phyloP scores from a whole-genome alignment of 1,284 basidiomycete genomes.

The Bjerkandera adusta region DNA sequence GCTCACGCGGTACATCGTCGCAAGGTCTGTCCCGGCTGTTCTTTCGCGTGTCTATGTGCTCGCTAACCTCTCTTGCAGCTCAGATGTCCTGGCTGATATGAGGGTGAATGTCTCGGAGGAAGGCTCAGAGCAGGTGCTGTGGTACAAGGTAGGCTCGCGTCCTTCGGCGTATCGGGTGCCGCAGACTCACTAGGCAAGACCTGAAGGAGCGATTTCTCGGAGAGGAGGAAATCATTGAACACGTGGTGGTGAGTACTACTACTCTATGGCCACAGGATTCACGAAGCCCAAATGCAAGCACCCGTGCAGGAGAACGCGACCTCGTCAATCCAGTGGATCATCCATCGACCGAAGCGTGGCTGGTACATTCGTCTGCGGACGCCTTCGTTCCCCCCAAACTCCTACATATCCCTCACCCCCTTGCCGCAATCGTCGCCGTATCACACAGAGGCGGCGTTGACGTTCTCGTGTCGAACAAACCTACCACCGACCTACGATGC shows the following conservation, averaged over 20 bases:
- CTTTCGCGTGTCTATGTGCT: neutral
- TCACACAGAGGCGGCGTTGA: slow-evolving; percentile 58
- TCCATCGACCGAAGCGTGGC: slow-evolving; percentile 72
- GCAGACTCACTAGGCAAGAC: slow-evolving; percentile 15
- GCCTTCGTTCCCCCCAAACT: slow-evolving; percentile 60
- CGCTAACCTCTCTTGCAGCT: slow-evolving; percentile 37
- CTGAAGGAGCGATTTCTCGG: slow-evolving; percentile 68
- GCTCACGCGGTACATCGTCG: slow-evolving; percentile 13
- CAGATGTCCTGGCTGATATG: slow-evolving; percentile 73
- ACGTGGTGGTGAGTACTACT: slow-evolving; percentile 54
- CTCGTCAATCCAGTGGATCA: slow-evolving; percentile 63
- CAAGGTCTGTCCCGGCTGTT: slow-evolving; percentile 9
- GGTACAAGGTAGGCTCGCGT: slow-evolving; percentile 62
- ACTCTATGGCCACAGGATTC: neutral
- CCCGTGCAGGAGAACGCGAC: slow-evolving; percentile 63
- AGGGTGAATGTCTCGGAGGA: slow-evolving; percentile 63
- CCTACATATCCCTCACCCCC: slow-evolving; percentile 63
- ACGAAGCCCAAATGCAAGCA: too few relatives aligned
- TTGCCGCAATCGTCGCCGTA: slow-evolving; percentile 52
- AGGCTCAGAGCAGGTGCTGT: slow-evolving; percentile 54
- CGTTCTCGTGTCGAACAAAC: slow-evolving; percentile 62
- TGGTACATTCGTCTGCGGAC: slow-evolving; percentile 78
- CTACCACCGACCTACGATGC: slow-evolving; percentile 19
- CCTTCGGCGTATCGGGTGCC: neutral
- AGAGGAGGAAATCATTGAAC: slow-evolving; percentile 72